Percentiles rank a stretch among this genome's conserved stretches.
Evolutionary conservation across 2,329 filamentous ascomycete genomes (phyloP).

Genomic region (Pseudogymnoascus sp.): DNA sequence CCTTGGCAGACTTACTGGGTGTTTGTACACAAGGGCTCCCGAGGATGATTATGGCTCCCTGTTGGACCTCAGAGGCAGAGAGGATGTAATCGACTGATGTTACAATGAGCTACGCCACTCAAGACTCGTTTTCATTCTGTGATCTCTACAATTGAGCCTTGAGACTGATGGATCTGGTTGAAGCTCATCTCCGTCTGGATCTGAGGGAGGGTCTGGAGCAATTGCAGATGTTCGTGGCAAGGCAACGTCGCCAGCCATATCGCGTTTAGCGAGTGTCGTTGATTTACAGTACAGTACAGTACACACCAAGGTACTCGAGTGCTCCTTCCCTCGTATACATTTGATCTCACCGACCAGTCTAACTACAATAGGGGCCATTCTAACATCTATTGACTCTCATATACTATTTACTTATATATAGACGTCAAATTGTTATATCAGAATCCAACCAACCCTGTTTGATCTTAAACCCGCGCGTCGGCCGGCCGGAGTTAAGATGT

Average conservation of each 20-base stretch:
- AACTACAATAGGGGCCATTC: neutral
- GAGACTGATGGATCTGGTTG: neutral
- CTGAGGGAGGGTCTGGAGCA: neutral
- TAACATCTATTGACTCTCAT: neutral
- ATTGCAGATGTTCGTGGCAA: neutral
- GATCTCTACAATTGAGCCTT: neutral
- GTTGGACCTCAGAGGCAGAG: neutral
- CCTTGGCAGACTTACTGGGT: neutral
- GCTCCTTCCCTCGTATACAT: neutral
- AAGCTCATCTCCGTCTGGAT: neutral
- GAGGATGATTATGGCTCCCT: neutral
- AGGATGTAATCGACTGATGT: neutral
- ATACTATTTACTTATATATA: neutral
- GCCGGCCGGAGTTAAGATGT: conserved; percentile 1
- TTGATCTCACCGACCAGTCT: neutral
- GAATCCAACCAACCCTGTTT: neutral
- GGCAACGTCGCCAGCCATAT: neutral
- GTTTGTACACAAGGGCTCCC: neutral
- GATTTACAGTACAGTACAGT: neutral
- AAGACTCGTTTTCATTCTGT: neutral
- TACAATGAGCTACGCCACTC: neutral
- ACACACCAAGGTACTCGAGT: neutral
- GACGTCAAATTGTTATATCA: neutral
- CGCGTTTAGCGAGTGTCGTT: conserved; percentile 3
- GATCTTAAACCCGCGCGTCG: neutral